Base-by-base conservation (phyloP, 2,329 filamentous ascomycete genomes). In the Karstenula rhodostoma region DNA sequence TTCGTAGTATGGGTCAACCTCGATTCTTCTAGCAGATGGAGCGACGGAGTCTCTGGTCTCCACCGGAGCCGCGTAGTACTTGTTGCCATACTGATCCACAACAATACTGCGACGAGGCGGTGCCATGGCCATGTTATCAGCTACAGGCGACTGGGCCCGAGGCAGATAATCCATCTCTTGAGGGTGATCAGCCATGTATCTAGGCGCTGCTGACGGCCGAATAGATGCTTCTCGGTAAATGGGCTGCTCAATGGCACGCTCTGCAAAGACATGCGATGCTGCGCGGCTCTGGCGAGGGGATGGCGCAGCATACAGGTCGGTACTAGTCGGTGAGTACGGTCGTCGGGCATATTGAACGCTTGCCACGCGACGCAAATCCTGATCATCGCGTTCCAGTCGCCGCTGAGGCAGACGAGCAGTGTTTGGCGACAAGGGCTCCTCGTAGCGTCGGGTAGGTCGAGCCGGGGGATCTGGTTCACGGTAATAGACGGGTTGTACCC, bases 51-150 rank as follows among this genome's bases (percentile, higher is more conserved):
- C 85, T 49, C 85, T 79, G 22, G 82, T 71, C 19, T 81, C 76
- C 56, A 75, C 66, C 19, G 85, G 77, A 44, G 83, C 82, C 64
- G 87, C 86, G 62, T 87, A 86, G 79, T 94, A 97, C 73, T 92
- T 88, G 74, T 92, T 91, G 43, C 93, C 93, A 77, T 89, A 92
- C 63, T 91, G 88, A 78, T 97, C 94, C 57, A 96, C 83, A 35
- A 96, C 84, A 64, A 97, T 90, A 62, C 89, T 87, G 57, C 89
- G 82, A 19, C 86, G 75, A 9, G 86, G 75, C 10, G 76, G 78
- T 51, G 75, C 73, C 79, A 86, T 83, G 76, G 68, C 63, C 40
- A 74, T 69, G 4, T 77, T 75, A 32, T 86, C 83, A 76, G 68
- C 64, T 33, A 74, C 67, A 6, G 77, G 76, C 23, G 77, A 78